Percentiles rank a stretch among this genome's conserved stretches.
phyloP scores from a whole-genome alignment of 345 rosid species.

The Populus tremula region DNA sequence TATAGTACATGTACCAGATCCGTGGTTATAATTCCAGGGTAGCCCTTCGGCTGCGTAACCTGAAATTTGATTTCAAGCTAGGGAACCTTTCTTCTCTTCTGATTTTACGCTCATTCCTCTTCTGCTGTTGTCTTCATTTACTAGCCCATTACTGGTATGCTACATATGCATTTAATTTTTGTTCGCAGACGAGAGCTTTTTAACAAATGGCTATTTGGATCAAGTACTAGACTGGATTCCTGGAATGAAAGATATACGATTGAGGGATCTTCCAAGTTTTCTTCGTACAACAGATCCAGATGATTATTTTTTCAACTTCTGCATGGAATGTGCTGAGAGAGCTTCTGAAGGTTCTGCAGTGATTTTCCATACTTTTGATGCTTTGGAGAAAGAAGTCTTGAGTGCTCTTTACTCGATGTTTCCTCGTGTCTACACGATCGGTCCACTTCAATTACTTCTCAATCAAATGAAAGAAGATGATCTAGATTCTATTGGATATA shows the following conservation, averaged over 20 bases:
- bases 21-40: background rate
- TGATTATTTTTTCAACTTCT: background rate
- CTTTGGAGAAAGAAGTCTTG: slow-evolving; percentile 1
- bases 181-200: background rate
- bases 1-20: too few relatives aligned
- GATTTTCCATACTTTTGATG: slow-evolving; percentile 12
- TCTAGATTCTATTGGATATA: background rate
- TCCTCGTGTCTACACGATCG: background rate
- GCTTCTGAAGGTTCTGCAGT: background rate
- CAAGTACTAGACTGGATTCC: background rate
- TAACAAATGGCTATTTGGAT: background rate
- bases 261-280: background rate
- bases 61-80: too few relatives aligned
- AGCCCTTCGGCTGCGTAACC: background rate
- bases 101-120: too few relatives aligned
- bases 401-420: background rate
- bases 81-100: too few relatives aligned
- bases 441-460: background rate
- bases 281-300: background rate
- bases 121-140: background rate
- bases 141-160: too few relatives aligned
- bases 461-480: background rate
- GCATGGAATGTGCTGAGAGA: background rate
- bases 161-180: background rate
- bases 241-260: background rate